phyloP scores from a whole-genome alignment of 441 rosid species.

The Pelargonium citronellum region DNA sequence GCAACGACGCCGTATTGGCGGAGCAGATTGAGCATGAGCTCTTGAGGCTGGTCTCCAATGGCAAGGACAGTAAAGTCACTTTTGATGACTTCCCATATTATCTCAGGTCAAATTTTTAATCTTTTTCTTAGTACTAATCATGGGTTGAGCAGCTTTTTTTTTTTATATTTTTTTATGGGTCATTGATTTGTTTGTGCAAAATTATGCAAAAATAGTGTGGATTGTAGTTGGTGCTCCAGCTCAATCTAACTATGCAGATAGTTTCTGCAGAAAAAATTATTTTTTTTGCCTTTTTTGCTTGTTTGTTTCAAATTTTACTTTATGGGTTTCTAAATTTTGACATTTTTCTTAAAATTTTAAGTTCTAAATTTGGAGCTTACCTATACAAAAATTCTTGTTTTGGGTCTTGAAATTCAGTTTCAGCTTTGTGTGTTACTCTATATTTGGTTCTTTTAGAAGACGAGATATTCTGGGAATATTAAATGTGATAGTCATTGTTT shows the following conservation, averaged over 20 bases:
- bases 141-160: background rate
- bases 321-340: background rate
- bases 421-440: background rate
- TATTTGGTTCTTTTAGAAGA: too few relatives aligned
- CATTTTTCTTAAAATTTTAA: too few relatives aligned
- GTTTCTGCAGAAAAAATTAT: too few relatives aligned
- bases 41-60: constrained; percentile 20
- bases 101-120: constrained; percentile 16
- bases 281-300: too few relatives aligned
- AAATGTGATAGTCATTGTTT: background rate
- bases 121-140: background rate
- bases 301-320: too few relatives aligned
- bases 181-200: too few relatives aligned
- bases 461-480: too few relatives aligned
- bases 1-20: constrained; percentile 7
- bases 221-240: too few relatives aligned
- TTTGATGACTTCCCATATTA: constrained; percentile 28
- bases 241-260: too few relatives aligned
- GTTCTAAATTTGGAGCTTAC: background rate
- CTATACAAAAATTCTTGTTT: background rate
- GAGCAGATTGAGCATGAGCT: constrained; percentile 28
- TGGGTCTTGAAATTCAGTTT: background rate
- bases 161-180: too few relatives aligned
- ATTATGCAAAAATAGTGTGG: too few relatives aligned
- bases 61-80: constrained; percentile 17